Percentiles rank a stretch among this genome's conserved stretches.
phyloP scores from a whole-genome alignment of 441 rosid genomes.

The Adansonia grandidieri region DNA sequence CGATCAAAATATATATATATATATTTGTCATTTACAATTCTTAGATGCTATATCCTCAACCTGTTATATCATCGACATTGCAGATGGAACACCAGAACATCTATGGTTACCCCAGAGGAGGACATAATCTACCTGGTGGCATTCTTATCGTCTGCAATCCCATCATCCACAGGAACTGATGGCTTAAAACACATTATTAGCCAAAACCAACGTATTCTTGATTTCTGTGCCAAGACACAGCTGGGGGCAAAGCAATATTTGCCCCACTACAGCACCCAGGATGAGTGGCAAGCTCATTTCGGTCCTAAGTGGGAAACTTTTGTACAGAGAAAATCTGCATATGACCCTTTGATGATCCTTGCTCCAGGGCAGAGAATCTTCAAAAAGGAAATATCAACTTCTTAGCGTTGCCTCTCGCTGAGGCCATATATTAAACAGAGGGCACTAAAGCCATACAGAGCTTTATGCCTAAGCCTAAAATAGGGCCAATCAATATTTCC shows the following conservation, averaged over 20 bases:
- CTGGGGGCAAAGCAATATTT: constrained; percentile 72
- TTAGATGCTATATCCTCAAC: constrained; percentile 15
- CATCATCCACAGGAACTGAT: constrained; percentile 56
- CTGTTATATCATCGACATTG: constrained; percentile 28
- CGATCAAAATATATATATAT: not conserved
- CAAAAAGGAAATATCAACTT: constrained; percentile 44
- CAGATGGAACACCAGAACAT: constrained; percentile 84
- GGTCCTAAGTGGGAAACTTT: constrained; percentile 76
- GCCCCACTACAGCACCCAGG: constrained; percentile 61
- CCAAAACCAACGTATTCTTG: constrained; percentile 61
- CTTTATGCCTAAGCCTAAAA: constrained; percentile 42
- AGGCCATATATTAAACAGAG: constrained; percentile 28
- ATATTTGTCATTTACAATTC: not conserved
- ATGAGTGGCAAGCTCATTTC: constrained; percentile 81
- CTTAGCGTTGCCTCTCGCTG: constrained; percentile 31
- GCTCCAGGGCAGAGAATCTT: constrained; percentile 86
- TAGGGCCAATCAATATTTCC: constrained; percentile 22
- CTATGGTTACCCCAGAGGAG: constrained; percentile 73
- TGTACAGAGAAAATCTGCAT: constrained; percentile 58
- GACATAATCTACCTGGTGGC: constrained; percentile 75
- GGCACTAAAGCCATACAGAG: constrained; percentile 17
- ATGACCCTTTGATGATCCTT: constrained; percentile 81
- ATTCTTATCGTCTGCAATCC: constrained; percentile 71
- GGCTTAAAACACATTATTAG: constrained; percentile 58
- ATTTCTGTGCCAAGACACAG: constrained; percentile 46